phyloP scores from a whole-genome alignment of 495 filamentous ascomycete genomes.

The Hapsidospora chrysogenum region DNA sequence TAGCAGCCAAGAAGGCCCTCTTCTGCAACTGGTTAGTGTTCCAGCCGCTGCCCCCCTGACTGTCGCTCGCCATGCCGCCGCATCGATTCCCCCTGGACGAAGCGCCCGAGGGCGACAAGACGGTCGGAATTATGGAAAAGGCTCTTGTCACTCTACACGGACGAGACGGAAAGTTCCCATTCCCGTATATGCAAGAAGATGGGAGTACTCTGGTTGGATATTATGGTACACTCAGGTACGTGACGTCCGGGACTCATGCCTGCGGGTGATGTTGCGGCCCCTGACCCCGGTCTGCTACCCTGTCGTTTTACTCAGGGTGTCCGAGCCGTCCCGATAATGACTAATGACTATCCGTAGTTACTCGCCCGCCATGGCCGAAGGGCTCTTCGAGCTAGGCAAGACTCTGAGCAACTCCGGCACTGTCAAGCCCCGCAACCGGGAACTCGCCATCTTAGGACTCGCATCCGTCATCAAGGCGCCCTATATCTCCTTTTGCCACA shows the following conservation, averaged over 20 bases:
- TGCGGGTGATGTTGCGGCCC: too few relatives aligned
- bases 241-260: not conserved
- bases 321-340: not conserved
- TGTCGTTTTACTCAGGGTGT: not conserved
- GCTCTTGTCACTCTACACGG: not conserved
- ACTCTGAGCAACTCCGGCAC: not conserved
- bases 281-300: too few relatives aligned
- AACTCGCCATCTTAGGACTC: constrained; percentile 5
- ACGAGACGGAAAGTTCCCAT: not conserved
- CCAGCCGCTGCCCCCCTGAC: too few relatives aligned
- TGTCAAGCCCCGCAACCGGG: constrained; percentile 4
- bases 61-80: too few relatives aligned
- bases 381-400: not conserved
- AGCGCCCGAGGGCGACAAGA: not conserved
- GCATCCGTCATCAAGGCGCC: constrained; percentile 3
- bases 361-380: not conserved
- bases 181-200: not conserved
- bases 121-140: not conserved
- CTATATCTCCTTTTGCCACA: constrained; percentile 3
- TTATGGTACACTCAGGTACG: not conserved
- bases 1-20: too few relatives aligned
- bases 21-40: too few relatives aligned
- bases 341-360: not conserved
- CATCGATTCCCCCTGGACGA: not conserved
- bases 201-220: not conserved